Evolutionary conservation across 768 basidiomycete species (phyloP).

Genomic region (Amanita inopinata): DNA sequence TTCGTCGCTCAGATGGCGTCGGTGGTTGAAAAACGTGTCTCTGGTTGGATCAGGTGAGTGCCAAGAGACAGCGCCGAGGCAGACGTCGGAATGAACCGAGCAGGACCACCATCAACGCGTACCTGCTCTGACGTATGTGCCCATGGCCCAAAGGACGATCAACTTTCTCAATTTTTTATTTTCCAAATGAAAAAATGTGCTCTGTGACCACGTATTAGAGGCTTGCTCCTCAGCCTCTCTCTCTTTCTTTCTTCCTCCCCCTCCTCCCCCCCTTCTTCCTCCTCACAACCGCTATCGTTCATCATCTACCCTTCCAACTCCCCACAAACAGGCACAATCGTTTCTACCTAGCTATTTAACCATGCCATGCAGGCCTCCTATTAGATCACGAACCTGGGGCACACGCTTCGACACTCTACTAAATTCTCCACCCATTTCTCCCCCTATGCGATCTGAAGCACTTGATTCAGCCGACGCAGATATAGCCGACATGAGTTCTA

Average conservation of each 20-base stretch:
- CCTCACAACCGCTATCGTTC: slow-evolving; percentile 13
- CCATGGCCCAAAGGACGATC: background rate
- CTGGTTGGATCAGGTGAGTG: background rate
- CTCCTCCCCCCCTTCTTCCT: slow-evolving; percentile 7
- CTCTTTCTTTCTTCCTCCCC: slow-evolving; percentile 5
- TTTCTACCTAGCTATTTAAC: slow-evolving; percentile 16
- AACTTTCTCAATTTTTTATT: slow-evolving; percentile 6
- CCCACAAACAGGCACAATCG: slow-evolving; percentile 8
- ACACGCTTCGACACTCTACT: slow-evolving; percentile 63
- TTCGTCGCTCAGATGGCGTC: slow-evolving; percentile 21
- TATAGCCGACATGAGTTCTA: slow-evolving; percentile 12
- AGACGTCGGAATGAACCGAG: background rate
- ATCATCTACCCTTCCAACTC: slow-evolving; percentile 12
- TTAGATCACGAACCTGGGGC: slow-evolving; percentile 49
- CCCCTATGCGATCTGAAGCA: slow-evolving; percentile 12
- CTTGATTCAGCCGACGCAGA: slow-evolving; percentile 11
- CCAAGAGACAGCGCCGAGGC: background rate
- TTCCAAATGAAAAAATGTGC: slow-evolving; percentile 2
- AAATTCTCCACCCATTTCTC: slow-evolving; percentile 37
- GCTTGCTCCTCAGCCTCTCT: background rate
- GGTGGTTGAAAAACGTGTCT: slow-evolving; percentile 34
- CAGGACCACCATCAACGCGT: background rate
- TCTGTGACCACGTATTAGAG: slow-evolving; percentile 6
- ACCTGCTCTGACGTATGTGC: slow-evolving; percentile 8
- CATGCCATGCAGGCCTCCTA: slow-evolving; percentile 36